Base-by-base conservation (phyloP, 129 eudicot species). In the Lactuca saligna region DNA sequence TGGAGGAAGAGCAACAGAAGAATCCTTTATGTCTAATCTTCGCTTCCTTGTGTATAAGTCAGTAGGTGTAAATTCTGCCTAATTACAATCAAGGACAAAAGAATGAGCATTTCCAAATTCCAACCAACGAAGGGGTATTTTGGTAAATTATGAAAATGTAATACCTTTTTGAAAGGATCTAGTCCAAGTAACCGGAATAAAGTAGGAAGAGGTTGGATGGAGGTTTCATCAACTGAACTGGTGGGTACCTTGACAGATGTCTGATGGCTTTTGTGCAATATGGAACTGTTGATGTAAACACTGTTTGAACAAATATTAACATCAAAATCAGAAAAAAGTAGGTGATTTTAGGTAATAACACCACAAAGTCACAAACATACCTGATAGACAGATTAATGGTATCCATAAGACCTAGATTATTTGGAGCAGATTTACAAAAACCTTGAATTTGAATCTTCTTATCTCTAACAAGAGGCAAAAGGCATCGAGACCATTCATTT, bases 401-500 rank as follows among this genome's bases (percentile, higher is more conserved):
- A 74, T 89, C 99, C 97, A 87, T 93, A 48, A 93, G 81, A 17
- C 98, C 86, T 76, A 93, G 39, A 38, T 68, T 84, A 59, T 68
- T 72, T 67, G 99, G 99, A 77, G 99, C 85, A 44, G 86, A 89
- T 78, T 89, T 89, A 80, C 99, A 93, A 48, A 70, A 76, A 29
- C 99, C 99, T 77, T 87, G 79, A 59, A 93, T 71, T 14, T 66
- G 78, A 64, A 89, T 56, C 84, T 85, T 89, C 78, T 93, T 93
- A 65, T 93, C 88, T 71, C 96, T 89, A 73, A 93, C 97, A 55
- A 93, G 89, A 8, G 99, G 97, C 74, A 87, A 73, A 53, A 93
- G 83, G 54, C 97, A 89, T 64, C 99, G 74, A 35, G 95, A 86
- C 99, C 99, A 93, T 71, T 93, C 99, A 46, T 93, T 93, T 32